Evolutionary conservation across 2,329 filamentous ascomycete species (phyloP), one percentile per base, ranked within the genome.

Genomic region (Exophiala aquamarina): DNA sequence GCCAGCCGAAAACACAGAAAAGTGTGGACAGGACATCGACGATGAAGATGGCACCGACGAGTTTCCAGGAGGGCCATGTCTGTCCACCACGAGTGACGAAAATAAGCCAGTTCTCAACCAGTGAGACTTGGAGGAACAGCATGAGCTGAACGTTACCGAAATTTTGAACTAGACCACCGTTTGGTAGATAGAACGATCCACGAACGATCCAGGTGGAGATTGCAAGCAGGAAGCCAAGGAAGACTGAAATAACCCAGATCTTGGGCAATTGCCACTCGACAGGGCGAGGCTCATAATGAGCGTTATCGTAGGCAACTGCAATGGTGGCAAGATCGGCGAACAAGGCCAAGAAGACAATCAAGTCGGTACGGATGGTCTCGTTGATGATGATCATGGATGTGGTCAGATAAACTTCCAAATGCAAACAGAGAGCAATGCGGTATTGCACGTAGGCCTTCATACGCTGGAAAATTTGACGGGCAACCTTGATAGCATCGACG

Each of bases 21-120:
- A 89, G 73, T 47, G 85, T 88, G 29, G 86, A 81, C 20, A 89
- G 68, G 41, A 81, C 77, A 66, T 89, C 86, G 62, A 89, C 86
- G 65, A 79, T 75, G 58, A 86, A 72, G 66, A 89, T 89, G 59
- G 86, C 86, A 54, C 72, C 74, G 52, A 89, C 76, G 44, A 89
- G 74, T 70, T 89, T 84, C 81, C 83, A 87, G 2, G 84, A 87
- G 50, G 86, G 86, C 74, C 79, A 84, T 20, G 86, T 89, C 69
- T 82, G 77, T 59, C 79, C 82, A 64, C 86, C 89, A 81, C 89
- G 89, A 62, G 89, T 95, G 73, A 95, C 92, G 80, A 95, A 95
- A 74, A 95, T 95, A 49, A 95, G 82, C 89, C 89, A 95, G 78
- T 95, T 95, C 81, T 95, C 89, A 61, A 89, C 91, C 52, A 95